A percentile compares a stretch with the other conserved stretches of the same genome.
Conservation (phyloP, 805 yeast genomes). For the Ogataea degrootiae region DNA sequence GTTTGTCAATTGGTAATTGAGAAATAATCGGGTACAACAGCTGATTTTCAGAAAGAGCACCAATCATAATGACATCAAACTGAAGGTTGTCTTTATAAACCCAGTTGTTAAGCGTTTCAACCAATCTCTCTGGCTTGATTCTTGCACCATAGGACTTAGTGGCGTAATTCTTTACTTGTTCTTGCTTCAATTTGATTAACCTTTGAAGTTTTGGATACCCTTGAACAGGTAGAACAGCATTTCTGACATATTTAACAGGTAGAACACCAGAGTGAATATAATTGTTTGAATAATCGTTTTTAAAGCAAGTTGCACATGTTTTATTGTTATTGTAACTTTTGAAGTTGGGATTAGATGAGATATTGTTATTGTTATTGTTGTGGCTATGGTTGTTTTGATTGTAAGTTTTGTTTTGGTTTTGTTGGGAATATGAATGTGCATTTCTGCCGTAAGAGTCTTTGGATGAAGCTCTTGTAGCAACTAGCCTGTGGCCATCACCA, state of each 20-base stretch:
- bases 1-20: constrained; percentile 63
- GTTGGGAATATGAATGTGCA: too few species aligned
- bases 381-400: constrained; percentile 2
- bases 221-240: constrained; percentile 59
- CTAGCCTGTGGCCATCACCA: constrained; percentile 22
- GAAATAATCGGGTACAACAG: constrained; percentile 57
- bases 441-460: constrained; percentile 8
- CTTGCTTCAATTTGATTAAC: constrained; percentile 59
- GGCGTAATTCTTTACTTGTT: constrained; percentile 50
- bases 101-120: constrained; percentile 59
- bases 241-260: constrained; percentile 64
- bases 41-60: constrained; percentile 75
- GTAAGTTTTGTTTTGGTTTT: background rate
- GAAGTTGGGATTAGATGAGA: too few species aligned
- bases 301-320: constrained; percentile 25
- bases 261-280: constrained; percentile 57
- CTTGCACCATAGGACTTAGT: constrained; percentile 64
- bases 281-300: constrained; percentile 71
- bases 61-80: constrained; percentile 91
- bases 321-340: constrained; percentile 6
- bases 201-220: constrained; percentile 84
- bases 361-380: constrained; percentile 8
- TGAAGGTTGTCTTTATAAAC: constrained; percentile 49
- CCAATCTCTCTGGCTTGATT: constrained; percentile 47
- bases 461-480: constrained; percentile 19